Base-by-base conservation (phyloP, 257 asterid genomes). In the Ballota nigra region DNA sequence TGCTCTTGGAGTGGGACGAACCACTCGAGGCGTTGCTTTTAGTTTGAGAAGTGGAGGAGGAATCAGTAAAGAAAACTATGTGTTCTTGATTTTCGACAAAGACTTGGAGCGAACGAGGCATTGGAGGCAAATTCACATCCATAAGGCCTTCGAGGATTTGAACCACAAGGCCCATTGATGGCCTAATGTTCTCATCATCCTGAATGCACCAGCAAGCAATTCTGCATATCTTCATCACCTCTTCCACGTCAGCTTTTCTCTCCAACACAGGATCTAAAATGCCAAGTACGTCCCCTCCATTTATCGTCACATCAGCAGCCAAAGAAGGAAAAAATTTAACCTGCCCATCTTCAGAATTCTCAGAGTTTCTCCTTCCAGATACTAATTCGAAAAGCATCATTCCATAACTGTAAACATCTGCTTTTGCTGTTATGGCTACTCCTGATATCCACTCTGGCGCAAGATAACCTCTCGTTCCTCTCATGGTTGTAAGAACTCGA, bases 61-160 rank as follows among this genome's bases (percentile, higher is more conserved):
- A 87, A 61, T 89, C 89, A 4, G 90, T 86, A 80, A 89, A 89
- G 89, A 88, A 91, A 40, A 88, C 70, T n/a, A 85, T 79, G 41
- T 79, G 77, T 22, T 87, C 86, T 13, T 83, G 77, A 24, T 53
- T 79, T 31, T 80, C 87, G 9, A 62, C 84, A 13, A 85, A 85
- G 45, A 72, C 69, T 58, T 83, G 83, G 20, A 88, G 86, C 10
- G 91, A 78, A 13, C 85, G 83, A 3, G 89, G 86, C n/a, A 74
- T 38, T 0, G 81, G 81, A 26, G 84, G 86, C 75, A 76, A 56
- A 58, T 66, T 71, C 63, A 79, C 83, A 61, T 81, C 83, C 75
- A 71, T 53, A 59, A 81, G 71, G 8, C 88, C 88, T 77, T 81
- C 86, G 12, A 79, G 86, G 20, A 84, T 84, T 57, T 81, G 83